Base-by-base conservation (phyloP, 495 filamentous ascomycete genomes). In the Neurospora tetrasperma region DNA sequence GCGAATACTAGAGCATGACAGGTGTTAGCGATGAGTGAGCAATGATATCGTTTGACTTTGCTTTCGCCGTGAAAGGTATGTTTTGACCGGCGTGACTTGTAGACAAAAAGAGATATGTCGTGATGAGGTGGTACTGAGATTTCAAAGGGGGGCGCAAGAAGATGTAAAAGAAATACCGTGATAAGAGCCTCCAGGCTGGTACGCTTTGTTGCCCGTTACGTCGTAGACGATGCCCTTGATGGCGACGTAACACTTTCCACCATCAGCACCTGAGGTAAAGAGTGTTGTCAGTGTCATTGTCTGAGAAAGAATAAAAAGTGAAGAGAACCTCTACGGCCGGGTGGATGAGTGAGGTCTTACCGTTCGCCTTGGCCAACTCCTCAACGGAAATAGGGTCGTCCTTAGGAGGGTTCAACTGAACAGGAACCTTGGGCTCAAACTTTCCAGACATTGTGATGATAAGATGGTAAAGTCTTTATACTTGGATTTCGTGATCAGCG, bases 151-250 rank as follows among this genome's bases (percentile, higher is more conserved):
- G 43, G n/a, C 12, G n/a, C n/a, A 14, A 68, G 16, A 39, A 69
- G 44, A 16, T 39, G 10, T 48, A 35, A 38, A 38, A 12, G 27
- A 73, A 87, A 72, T 85, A 98, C 96, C 92, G 75, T 92, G 87
- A 80, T 99, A 99, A 72, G 90, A 85, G 27, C 93, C 94, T 8
- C 88, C 88, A n/a, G 90, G 87, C n/a, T 88, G 87, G 78, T 99
- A 99, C 41, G 92, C 89, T 42, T 88, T 86, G 79, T 98, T 98
- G 27, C 89, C 91, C 69, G 86, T 92, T 70, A 99, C 96, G 79
- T 99, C 95, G 78, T 97, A 99, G 59, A 99, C 91, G 73, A 88
- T 91, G 73, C 95, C 94, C 84, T 97, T 98, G 83, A 99, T 98
- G 40, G 96, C 96, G 38, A 99, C 94, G 75, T 94, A 93, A 35